Evolutionary conservation across 306 rosid species (phyloP), one percentile per base, ranked within the genome.

Genomic region (Glycine latifolia): DNA sequence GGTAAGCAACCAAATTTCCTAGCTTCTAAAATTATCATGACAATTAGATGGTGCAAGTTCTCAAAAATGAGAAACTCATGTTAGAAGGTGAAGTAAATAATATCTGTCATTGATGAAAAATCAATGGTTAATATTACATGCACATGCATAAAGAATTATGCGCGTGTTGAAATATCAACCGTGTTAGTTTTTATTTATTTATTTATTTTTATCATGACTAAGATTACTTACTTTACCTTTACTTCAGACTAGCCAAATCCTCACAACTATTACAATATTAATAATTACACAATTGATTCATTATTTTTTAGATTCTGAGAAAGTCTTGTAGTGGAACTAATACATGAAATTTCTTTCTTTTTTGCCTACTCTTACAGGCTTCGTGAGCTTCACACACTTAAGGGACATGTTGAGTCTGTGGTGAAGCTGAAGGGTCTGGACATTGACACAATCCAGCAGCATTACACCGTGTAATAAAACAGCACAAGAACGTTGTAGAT

Each of bases 361-460:
- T 72, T 0, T 2, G 13, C 50, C 52, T 74, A 3, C 56, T 8
- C 33, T 77, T 76, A 37, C 72, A 96, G 99, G 92, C 98, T 96
- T 81, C 97, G 99, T 1, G 99, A 96, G 90, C 98, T 92, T 73
- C 90, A 82, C 89, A 96, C 99, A 0, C 98, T 96, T 58, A 96
- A 96, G 84, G 99, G 99, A 77, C 99, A 95, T 39, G 99, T 95
- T 6, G 99, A 95, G 86, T 95, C 99, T 4, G 99, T 95, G 81
- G 98, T 90, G 87, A 95, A 95, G 94, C 94, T 95, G 67, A 95
- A 95, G 74, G 99, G 99, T 6, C 72, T 95, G 41, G 99, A 95
- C 88, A 89, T 95, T 67, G 99, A 95, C 31, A 88, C 97, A 31
- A 95, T 89, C 83, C 98, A 96, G 86, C 98, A 96, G 81, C 98